Evolutionary conservation across 2,329 filamentous ascomycete species (phyloP).

Genomic region (Colletotrichum sp.): DNA sequence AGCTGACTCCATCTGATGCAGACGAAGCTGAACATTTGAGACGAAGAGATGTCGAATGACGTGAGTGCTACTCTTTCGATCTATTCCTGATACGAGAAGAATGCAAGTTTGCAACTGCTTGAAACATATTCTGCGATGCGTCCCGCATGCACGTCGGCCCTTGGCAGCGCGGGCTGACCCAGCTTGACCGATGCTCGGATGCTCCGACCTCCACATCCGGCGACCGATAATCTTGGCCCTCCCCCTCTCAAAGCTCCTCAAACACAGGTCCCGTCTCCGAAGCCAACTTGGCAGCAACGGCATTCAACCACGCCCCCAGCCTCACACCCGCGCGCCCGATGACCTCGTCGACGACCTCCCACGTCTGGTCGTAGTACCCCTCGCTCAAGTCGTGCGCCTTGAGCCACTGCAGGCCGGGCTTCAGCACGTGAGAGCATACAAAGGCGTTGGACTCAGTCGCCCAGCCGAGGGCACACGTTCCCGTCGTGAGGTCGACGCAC

Average conservation of each 20-base stretch:
- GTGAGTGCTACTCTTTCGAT: background rate
- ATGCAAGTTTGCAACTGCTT: background rate
- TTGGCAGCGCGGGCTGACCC: background rate
- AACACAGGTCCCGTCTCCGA: background rate
- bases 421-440: conserved; percentile 17
- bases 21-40: background rate
- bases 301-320: conserved; percentile 18
- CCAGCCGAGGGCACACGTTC: background rate
- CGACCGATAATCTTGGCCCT: background rate
- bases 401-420: background rate
- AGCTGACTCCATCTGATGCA: background rate
- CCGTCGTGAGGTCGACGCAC: conserved; percentile 10
- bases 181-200: background rate
- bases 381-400: conserved; percentile 13
- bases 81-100: background rate
- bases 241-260: conserved; percentile 5
- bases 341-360: conserved; percentile 18
- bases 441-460: conserved; percentile 14
- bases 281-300: conserved; percentile 5
- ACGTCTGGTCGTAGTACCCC: conserved; percentile 16
- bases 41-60: background rate
- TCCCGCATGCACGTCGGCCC: background rate
- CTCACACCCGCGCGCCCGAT: conserved; percentile 16
- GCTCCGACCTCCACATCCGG: background rate
- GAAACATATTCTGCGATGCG: background rate